These are phyloP conservation scores for Populus davidiana DNA, from an alignment of 345 rosid species.

Conservation along the genomic window DNA sequence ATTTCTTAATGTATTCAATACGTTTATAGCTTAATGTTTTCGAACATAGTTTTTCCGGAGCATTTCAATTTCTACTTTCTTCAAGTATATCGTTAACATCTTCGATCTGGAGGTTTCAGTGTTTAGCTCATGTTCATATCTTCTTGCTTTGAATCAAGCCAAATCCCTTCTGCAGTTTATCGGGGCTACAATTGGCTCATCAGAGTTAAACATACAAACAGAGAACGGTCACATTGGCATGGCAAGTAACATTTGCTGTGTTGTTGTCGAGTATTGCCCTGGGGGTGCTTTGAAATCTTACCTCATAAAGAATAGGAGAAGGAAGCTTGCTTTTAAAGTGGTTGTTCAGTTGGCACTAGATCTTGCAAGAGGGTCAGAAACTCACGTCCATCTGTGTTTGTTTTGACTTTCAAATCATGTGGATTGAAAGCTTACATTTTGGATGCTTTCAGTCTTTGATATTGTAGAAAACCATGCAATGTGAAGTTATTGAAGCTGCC, in stretches of 20 bases:
- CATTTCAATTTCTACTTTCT: background rate
- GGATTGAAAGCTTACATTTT: background rate
- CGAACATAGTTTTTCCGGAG: too few relatives aligned
- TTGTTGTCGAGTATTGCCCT: constrained; percentile 36
- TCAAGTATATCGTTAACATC: background rate
- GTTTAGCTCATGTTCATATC: background rate
- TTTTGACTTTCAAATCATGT: background rate
- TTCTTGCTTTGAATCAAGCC: background rate
- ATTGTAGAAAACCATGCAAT: background rate
- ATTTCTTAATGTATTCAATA: too few relatives aligned
- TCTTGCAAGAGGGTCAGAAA: constrained; percentile 36
- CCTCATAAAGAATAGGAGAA: constrained; percentile 35
- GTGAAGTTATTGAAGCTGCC: constrained; percentile 6
- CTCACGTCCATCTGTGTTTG: constrained; percentile 7
- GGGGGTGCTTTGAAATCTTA: constrained; percentile 36
- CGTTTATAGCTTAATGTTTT: too few relatives aligned
- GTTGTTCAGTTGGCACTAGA: constrained; percentile 32
- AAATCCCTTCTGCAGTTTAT: constrained; percentile 26
- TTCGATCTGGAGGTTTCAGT: background rate
- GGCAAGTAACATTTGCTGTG: constrained; percentile 28
- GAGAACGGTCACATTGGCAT: constrained; percentile 29
- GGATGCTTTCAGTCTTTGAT: background rate
- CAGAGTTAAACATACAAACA: constrained; percentile 21
- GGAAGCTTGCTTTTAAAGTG: constrained; percentile 31
- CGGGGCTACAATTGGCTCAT: constrained; percentile 29